Conservation (phyloP, 2,329 filamentous ascomycete genomes). For the Rutstroemia sp. region DNA sequence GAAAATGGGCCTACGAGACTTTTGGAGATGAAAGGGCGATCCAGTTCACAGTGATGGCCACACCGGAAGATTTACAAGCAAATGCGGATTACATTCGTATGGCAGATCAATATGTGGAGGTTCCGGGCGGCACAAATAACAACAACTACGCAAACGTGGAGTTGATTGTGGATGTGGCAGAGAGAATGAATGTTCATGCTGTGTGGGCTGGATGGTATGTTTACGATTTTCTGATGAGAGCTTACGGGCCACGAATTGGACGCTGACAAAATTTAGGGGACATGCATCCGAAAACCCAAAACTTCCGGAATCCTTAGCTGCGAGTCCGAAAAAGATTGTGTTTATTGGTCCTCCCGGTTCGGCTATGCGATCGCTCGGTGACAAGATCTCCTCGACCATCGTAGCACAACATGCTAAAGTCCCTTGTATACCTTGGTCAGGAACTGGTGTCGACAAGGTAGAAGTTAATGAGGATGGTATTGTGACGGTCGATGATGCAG, state of each 20-base stretch:
- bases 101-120: slow-evolving; percentile 99
- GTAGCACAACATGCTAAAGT: slow-evolving; percentile 95
- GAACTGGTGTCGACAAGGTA: slow-evolving; percentile 81
- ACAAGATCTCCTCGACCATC: slow-evolving; percentile 99
- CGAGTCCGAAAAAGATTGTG: slow-evolving; percentile 96
- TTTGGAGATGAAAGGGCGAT: slow-evolving; percentile 98
- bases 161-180: slow-evolving; percentile 95
- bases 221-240: background rate
- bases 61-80: slow-evolving; percentile 91
- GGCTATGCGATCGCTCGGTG: slow-evolving; percentile 96
- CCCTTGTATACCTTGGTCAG: slow-evolving; percentile 99
- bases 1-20: slow-evolving; percentile 99
- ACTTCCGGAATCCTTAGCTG: slow-evolving; percentile 89
- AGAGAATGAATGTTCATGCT: slow-evolving; percentile 96
- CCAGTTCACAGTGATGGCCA: slow-evolving; percentile 99
- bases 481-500: slow-evolving; percentile 79
- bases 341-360: slow-evolving; percentile 98
- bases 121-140: slow-evolving; percentile 98
- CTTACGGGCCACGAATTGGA: background rate
- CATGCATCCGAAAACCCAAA: slow-evolving; percentile 99
- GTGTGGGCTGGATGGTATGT: slow-evolving; percentile 97
- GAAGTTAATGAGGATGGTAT: slow-evolving; percentile 73
- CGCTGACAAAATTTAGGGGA: slow-evolving; percentile 52
- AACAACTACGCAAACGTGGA: slow-evolving; percentile 99
- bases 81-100: slow-evolving; percentile 99